These are phyloP conservation scores for Darksidea phi DNA, from an alignment of 495 filamentous ascomycete genomes.

Conservation along the genomic window DNA sequence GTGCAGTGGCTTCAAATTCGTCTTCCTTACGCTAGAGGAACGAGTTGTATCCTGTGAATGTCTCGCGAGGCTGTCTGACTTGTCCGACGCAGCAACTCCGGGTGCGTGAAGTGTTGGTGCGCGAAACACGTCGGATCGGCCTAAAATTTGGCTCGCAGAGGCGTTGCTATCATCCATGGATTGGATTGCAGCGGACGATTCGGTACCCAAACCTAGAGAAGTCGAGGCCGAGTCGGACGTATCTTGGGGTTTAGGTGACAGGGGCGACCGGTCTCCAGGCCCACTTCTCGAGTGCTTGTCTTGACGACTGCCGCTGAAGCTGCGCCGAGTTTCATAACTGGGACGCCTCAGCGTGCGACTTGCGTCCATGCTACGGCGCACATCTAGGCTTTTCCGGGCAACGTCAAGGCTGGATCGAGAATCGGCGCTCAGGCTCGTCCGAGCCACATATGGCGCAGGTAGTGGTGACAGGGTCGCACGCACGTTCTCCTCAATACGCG, in stretches of 20 bases:
- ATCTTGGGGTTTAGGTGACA: slow-evolving; percentile 56
- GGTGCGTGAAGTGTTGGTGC: slow-evolving; percentile 65
- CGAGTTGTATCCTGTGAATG: slow-evolving; percentile 50
- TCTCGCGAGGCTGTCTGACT: slow-evolving; percentile 38
- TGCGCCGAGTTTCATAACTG: slow-evolving; percentile 25
- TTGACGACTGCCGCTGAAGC: slow-evolving; percentile 29
- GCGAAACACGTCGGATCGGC: slow-evolving; percentile 82
- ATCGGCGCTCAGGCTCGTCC: slow-evolving; percentile 43
- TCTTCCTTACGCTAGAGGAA: slow-evolving; percentile 27
- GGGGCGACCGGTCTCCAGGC: slow-evolving; percentile 41
- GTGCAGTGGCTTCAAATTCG: slow-evolving; percentile 19
- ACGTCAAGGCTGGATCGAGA: slow-evolving; percentile 43
- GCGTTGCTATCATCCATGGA: slow-evolving; percentile 70
- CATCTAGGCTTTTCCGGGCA: slow-evolving; percentile 46
- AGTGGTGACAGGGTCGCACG: slow-evolving; percentile 61
- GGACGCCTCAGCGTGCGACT: slow-evolving; percentile 24
- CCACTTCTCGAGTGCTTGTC: slow-evolving; percentile 5
- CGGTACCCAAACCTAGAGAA: slow-evolving; percentile 66
- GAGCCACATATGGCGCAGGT: slow-evolving; percentile 43
- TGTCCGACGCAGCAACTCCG: slow-evolving; percentile 37
- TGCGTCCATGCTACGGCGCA: slow-evolving; percentile 32
- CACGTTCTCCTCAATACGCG: slow-evolving; percentile 61
- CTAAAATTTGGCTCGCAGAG: slow-evolving; percentile 87
- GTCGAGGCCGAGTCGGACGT: slow-evolving; percentile 77
- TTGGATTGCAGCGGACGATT: slow-evolving; percentile 67